Evolutionary conservation across 2,329 filamentous ascomycete genomes (phyloP), one percentile per base, ranked within the genome.

Genomic region (Fusarium newnesense): DNA sequence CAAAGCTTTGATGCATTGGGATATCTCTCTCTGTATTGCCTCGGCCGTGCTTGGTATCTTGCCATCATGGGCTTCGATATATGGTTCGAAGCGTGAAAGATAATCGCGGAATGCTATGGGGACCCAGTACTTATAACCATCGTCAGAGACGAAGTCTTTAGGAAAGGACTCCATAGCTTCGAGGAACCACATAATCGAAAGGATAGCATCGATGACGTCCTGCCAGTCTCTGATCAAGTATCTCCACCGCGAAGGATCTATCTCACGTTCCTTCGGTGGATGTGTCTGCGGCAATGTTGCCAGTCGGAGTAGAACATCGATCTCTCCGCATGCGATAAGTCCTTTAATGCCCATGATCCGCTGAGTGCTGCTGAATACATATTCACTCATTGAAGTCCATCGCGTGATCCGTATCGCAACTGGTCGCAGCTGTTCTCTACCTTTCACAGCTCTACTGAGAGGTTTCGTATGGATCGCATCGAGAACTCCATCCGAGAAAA

Each of bases 351-450:
- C 64, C 5, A 16, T n/a, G 0, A 46, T 5, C 1, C 64, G 49
- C 4, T 36, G 15, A 0, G 16, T 7, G n/a, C 1, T 11, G 26
- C 9, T 24, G 16, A 9, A 53, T 9, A 18, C 13, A 21, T 53
- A 39, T 12, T 5, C 10, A 10, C 16, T n/a, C 0, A 36, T 46
- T 2, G 15, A 30, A 0, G 39, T 64, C 66, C 64, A 69, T 11
- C 64, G 68, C 2, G 39, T 15, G 15, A 64, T 43, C 9, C 64
- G 50, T 39, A 69, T 69, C 34, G 68, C 56, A 2, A 47, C 44
- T 11, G 64, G 66, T 9, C 49, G 49, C 4, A 69, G 10, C 4
- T 46, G 43, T 3, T 37, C 44, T 2, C 15, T 16, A 0, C 32
- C 24, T 1, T 5, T 26, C 0, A 69, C 11, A 6, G 64, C 37